Conservation (phyloP, 1,284 basidiomycete species). For the Athelia psychrophila region DNA sequence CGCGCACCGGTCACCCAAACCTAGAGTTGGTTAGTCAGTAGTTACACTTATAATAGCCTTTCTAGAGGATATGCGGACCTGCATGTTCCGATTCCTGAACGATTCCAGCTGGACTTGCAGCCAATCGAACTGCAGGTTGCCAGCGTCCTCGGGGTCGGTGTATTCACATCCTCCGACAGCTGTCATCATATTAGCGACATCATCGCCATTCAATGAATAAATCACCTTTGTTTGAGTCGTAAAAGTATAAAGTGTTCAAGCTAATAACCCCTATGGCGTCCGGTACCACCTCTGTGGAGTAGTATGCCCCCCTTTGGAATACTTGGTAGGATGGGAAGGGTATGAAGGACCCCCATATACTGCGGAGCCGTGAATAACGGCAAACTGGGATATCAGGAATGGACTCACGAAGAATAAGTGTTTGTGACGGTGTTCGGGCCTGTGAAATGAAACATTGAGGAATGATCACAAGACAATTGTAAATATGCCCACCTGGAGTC, state of each 20-base stretch:
- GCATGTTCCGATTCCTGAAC: slow-evolving; percentile 76
- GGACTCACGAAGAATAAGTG: slow-evolving; percentile 66
- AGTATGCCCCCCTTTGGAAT: slow-evolving; percentile 86
- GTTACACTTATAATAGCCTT: slow-evolving; percentile 8
- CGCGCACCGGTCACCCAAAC: slow-evolving; percentile 45
- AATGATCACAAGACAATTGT: slow-evolving; percentile 22
- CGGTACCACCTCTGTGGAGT: slow-evolving; percentile 78
- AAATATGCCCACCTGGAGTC: slow-evolving; percentile 45
- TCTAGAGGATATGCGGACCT: slow-evolving; percentile 41
- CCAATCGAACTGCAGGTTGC: slow-evolving; percentile 88
- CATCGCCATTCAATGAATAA: not conserved
- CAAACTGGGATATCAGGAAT: slow-evolving; percentile 4
- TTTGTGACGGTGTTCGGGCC: slow-evolving; percentile 83
- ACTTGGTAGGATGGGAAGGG: slow-evolving; percentile 81
- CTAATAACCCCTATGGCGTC: slow-evolving; percentile 78
- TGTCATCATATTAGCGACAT: slow-evolving; percentile 15
- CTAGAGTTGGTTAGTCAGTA: slow-evolving; percentile 20
- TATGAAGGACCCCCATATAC: slow-evolving; percentile 84
- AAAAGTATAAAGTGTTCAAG: slow-evolving; percentile 93
- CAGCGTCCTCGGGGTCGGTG: slow-evolving; percentile 65
- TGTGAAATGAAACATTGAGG: slow-evolving; percentile 19
- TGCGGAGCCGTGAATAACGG: slow-evolving; percentile 23
- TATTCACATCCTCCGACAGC: slow-evolving; percentile 70
- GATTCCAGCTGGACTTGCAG: slow-evolving; percentile 80
- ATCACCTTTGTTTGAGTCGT: slow-evolving; percentile 85